A percentile compares a stretch with the other conserved stretches of the same genome.
These are phyloP conservation scores for Plasmodium yoelii DNA, from an alignment of 169 alveolate species.

Conservation along the genomic window DNA sequence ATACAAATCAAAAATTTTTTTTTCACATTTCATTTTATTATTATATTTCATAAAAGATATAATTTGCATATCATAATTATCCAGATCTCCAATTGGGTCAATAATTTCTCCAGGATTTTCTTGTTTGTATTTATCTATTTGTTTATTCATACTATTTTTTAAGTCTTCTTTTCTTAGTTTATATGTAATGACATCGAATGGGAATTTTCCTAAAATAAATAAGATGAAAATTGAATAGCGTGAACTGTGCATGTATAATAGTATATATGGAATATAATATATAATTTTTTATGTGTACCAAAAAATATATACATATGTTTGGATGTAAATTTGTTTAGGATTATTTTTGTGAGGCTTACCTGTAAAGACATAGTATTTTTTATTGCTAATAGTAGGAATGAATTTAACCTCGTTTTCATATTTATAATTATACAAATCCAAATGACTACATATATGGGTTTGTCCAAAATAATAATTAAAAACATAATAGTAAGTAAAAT, in stretches of 20 bases:
- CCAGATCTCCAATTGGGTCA: conserved; percentile 16
- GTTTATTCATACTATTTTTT: conserved; percentile 60
- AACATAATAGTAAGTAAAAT: conserved; percentile 47
- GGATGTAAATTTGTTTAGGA: too few relatives aligned
- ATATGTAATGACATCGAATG: conserved; percentile 67
- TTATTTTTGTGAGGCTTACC: background rate
- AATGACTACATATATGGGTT: conserved; percentile 18
- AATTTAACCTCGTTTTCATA: conserved; percentile 34
- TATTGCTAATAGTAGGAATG: conserved; percentile 31
- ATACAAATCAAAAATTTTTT: conserved; percentile 51
- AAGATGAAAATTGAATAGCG: background rate
- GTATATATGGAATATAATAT: too few relatives aligned
- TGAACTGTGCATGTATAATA: background rate
- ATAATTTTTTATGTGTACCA: too few relatives aligned
- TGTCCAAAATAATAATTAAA: conserved; percentile 6
- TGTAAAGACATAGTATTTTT: conserved; percentile 40
- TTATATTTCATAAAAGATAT: conserved; percentile 38
- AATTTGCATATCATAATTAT: conserved; percentile 45
- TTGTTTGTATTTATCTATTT: conserved; percentile 28
- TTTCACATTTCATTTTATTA: conserved; percentile 65
- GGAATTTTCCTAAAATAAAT: conserved; percentile 37
- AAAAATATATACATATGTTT: too few relatives aligned
- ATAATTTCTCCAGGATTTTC: background rate
- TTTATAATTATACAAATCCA: conserved; percentile 60
- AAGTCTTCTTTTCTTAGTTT: conserved; percentile 53